Conservation (phyloP, 106 monocot species). For the Dendrobium chrysotoxum region DNA sequence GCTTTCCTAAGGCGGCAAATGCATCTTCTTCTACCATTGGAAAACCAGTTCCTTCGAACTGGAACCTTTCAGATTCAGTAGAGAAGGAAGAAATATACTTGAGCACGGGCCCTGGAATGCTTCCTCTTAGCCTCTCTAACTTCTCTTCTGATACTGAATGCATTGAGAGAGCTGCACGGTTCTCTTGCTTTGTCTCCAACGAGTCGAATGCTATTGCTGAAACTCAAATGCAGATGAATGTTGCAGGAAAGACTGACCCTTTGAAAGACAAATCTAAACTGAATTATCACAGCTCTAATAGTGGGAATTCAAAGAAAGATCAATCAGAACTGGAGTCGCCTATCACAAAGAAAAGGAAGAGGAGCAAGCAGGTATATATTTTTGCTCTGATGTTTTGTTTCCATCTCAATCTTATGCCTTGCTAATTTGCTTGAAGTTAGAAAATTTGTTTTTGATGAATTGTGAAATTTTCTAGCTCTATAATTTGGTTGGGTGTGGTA, state of each 20-base stretch:
- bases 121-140: constrained; percentile 22
- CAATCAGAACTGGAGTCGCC: constrained; percentile 4
- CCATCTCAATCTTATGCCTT: background rate
- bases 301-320: constrained; percentile 10
- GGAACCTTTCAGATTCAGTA: constrained; percentile 19
- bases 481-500: too few species aligned
- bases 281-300: background rate
- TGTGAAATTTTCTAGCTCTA: too few species aligned
- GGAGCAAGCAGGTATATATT: constrained; percentile 16
- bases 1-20: background rate
- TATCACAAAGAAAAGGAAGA: constrained; percentile 28
- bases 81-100: constrained; percentile 10
- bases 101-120: background rate
- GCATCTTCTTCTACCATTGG: background rate
- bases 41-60: constrained; percentile 18
- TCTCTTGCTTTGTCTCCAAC: constrained; percentile 40
- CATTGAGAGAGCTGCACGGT: constrained; percentile 66
- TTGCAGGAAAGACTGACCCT: background rate
- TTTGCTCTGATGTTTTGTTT: background rate
- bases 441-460: too few species aligned
- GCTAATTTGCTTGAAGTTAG: too few species aligned
- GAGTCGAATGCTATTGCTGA: background rate
- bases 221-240: background rate
- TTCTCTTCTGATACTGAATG: constrained; percentile 54
- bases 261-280: constrained; percentile 1